Evolutionary conservation across 768 basidiomycete genomes (phyloP), one percentile per base, ranked within the genome.

Genomic region (Rhodotorula paludigena): DNA sequence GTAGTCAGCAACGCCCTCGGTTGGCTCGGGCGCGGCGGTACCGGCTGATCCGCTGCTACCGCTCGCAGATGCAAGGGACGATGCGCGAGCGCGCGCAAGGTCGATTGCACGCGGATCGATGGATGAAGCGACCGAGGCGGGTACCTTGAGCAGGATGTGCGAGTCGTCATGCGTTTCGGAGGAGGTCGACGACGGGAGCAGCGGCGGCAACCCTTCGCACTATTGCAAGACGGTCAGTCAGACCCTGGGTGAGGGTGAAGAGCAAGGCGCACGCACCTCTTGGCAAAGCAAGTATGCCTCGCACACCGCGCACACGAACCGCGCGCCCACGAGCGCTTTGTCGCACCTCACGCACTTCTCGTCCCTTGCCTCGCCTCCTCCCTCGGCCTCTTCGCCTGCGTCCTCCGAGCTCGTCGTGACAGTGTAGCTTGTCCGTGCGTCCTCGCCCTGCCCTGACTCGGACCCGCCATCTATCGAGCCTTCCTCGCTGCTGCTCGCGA

Each of bases 61-160:
- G 56, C 20, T 4, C n/a, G n/a, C n/a, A n/a, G 30, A 0, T 10
- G 59, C 36, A n/a, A 1, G 11, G 28, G 10, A 2, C 21, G 25
- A 23, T 11, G 59, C 38, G 36, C 33, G 30, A 41, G 18, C 11
- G 10, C 36, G 18, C n/a, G 6, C 18, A 18, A 10, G 30, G 14
- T 12, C n/a, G 42, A 44, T 16, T 18, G 20, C 11, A 33, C 32
- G 5, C 20, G 52, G 32, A 53, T 23, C 11, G 30, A 18, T 6
- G 23, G 32, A 58, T 23, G 44, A 30, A 15, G 35, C 11, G n/a
- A 36, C n/a, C 0, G 47, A 20, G 28, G 39, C 5, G 18, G 47
- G 59, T 1, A 60, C 39, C 28, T 60, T 60, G 49, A 60, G 59
- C 25, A 60, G 47, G 39, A 60, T 49, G 49, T 60, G 59, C 9